phyloP scores from a whole-genome alignment of 2,329 filamentous ascomycete genomes.

The Geoglossum cookeanum region DNA sequence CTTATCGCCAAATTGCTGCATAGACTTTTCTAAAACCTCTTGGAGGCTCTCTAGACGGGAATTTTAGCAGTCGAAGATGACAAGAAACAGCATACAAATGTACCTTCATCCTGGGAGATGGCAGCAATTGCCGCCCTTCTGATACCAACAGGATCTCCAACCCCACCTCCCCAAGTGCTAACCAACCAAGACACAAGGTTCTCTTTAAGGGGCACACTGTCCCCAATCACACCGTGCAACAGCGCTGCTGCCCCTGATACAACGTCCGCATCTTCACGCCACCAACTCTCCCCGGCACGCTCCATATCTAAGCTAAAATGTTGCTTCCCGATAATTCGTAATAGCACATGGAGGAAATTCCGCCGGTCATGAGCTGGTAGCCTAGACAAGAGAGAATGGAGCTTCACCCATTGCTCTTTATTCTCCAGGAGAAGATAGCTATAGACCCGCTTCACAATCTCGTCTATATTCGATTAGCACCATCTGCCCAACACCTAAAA shows the following conservation, averaged over 20 bases:
- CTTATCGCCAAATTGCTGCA: constrained; percentile 64
- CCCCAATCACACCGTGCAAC: constrained; percentile 29
- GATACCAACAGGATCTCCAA: constrained; percentile 20
- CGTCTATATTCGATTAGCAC: constrained; percentile 16
- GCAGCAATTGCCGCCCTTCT: constrained; percentile 45
- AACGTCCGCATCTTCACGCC: not conserved
- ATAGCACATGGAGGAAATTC: constrained; percentile 24
- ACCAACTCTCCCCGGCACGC: not conserved
- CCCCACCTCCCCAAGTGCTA: constrained; percentile 14
- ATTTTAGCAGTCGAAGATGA: constrained; percentile 2
- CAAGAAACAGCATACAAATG: not conserved
- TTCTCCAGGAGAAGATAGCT: constrained; percentile 18
- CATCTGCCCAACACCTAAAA: not conserved
- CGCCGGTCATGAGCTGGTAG: constrained; percentile 31
- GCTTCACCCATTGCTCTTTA: constrained; percentile 13
- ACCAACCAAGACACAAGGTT: constrained; percentile 47
- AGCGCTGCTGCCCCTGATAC: constrained; percentile 29
- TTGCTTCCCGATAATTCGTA: constrained; percentile 23
- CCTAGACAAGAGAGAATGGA: constrained; percentile 21
- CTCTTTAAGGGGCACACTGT: constrained; percentile 29
- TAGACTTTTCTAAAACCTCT: constrained; percentile 43
- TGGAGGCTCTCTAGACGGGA: constrained; percentile 33
- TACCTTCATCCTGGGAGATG: constrained; percentile 21
- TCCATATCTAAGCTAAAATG: not conserved
- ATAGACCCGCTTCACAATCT: constrained; percentile 23